Evolutionary conservation across 129 eudicot species (phyloP).

Genomic region (Flaveria trinervia): DNA sequence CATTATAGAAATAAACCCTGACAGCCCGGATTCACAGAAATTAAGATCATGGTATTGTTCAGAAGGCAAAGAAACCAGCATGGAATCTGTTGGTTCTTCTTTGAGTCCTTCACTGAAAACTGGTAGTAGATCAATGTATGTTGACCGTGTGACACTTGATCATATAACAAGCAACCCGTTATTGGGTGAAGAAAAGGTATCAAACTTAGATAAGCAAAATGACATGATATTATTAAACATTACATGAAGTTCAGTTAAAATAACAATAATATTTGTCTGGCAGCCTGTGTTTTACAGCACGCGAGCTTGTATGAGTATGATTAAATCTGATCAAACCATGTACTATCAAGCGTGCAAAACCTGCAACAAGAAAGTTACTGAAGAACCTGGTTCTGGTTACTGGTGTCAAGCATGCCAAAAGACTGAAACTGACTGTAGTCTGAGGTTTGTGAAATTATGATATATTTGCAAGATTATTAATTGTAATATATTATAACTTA

Average conservation of each 20-base stretch:
- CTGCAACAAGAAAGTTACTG: slow-evolving; percentile 92
- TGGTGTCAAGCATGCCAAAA: slow-evolving; percentile 88
- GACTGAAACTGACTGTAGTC: slow-evolving; percentile 58
- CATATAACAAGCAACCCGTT: slow-evolving; percentile 69
- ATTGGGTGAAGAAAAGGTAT: slow-evolving; percentile 83
- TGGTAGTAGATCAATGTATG: slow-evolving; percentile 63
- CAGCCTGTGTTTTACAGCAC: slow-evolving; percentile 76
- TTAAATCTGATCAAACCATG: slow-evolving; percentile 79
- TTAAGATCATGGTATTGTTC: slow-evolving; percentile 82
- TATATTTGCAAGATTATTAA: neutral
- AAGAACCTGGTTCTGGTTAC: slow-evolving; percentile 73
- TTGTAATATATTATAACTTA: neutral
- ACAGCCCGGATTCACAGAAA: slow-evolving; percentile 73
- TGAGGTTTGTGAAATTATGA: slow-evolving; percentile 45
- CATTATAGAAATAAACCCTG: slow-evolving; percentile 62
- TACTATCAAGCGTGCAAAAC: slow-evolving; percentile 89
- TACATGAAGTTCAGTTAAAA: neutral
- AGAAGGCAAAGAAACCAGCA: slow-evolving; percentile 78
- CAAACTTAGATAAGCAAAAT: neutral
- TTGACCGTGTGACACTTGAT: slow-evolving; percentile 66
- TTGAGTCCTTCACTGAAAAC: slow-evolving; percentile 47
- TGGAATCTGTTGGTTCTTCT: slow-evolving; percentile 76
- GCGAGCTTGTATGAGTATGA: slow-evolving; percentile 64
- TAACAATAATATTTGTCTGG: neutral
- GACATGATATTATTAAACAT: neutral